Evolutionary conservation across 345 rosid genomes (phyloP), one percentile per base, ranked within the genome.

Genomic region (Durio zibethinus): DNA sequence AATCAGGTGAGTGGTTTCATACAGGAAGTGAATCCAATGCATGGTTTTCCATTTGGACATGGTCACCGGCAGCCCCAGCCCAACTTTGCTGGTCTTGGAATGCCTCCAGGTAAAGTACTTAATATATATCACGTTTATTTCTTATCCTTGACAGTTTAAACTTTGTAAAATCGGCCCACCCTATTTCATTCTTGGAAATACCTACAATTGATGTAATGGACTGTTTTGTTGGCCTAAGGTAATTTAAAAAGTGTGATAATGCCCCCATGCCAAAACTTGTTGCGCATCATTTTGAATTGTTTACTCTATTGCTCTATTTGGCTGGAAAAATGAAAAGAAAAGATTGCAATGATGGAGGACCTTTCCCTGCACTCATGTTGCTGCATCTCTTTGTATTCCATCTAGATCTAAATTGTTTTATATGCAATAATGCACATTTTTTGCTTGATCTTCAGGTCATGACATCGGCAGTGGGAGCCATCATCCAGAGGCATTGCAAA

Each of bases 401-500:
- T 11, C 63, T 27, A 27, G 36, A 14, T 11, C 20, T 27, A 57
- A 57, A 23, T 10, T 23, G 35, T 68, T 50, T 31, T 50, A 31
- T 48, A 29, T 31, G 29, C 29, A 52, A 52, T 50, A n/a, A 52
- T 62, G 7, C 5, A 36, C 10, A 20, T 14, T 15, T 23, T 72
- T 25, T 9, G 10, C 61, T 43, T 65, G 10, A 38, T 77, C 36
- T 79, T 50, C 85, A 93, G 97, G 80, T 83, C 68, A 91, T 33
- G 89, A 88, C 18, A 84, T 56, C 1, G 89, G 85, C 48, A 74
- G 83, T 36, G 87, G 88, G 79, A 82, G 76, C 80, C 84, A 76
- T 78, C 94, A 86, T 78, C 90, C 97, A 2, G 97, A 86, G 77
- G 89, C 90, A 52, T 88, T 92, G 72, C 97, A 89, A 77, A 83